Conservation (phyloP, 192 early-diverging fungal genomes). For the Coemansia sp. region DNA sequence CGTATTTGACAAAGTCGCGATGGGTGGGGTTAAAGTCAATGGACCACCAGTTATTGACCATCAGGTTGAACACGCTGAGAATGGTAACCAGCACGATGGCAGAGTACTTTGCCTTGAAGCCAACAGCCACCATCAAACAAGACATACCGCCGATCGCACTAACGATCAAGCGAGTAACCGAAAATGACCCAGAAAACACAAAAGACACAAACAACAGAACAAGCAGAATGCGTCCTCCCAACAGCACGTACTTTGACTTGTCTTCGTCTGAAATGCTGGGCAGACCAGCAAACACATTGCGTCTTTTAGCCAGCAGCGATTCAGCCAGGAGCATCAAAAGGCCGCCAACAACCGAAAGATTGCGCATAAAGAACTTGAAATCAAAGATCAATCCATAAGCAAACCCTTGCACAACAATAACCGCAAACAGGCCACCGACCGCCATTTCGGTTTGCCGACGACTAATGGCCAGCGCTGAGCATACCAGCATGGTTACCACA, state of each 20-base stretch:
- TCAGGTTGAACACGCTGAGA: conserved; percentile 83
- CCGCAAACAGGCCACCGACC: conserved; percentile 74
- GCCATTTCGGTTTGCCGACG: conserved; percentile 81
- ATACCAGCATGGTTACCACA: conserved; percentile 78
- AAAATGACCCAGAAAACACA: conserved; percentile 80
- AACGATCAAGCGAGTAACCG: conserved; percentile 64
- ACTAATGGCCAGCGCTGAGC: conserved; percentile 80
- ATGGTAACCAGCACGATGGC: conserved; percentile 91
- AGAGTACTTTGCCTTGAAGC: conserved; percentile 97
- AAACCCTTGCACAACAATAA: conserved; percentile 83
- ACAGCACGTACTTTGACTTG: conserved; percentile 85
- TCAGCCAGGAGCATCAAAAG: conserved; percentile 94
- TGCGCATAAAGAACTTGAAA: conserved; percentile 83
- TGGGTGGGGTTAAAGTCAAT: conserved; percentile 74
- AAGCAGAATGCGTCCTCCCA: conserved; percentile 88
- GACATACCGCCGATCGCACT: conserved; percentile 74
- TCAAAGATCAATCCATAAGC: conserved; percentile 95
- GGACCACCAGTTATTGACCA: conserved; percentile 97
- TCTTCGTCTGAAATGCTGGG: conserved; percentile 81
- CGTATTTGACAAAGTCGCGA: conserved; percentile 93
- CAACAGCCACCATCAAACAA: conserved; percentile 92
- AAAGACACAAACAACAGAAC: conserved; percentile 91
- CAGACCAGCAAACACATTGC: conserved; percentile 81
- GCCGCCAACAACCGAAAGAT: conserved; percentile 90
- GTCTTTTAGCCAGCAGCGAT: conserved; percentile 58